These are phyloP conservation scores for Aphanomyces euteiches DNA, from an alignment of 352 stramenopile genomes.

Conservation along the genomic window DNA sequence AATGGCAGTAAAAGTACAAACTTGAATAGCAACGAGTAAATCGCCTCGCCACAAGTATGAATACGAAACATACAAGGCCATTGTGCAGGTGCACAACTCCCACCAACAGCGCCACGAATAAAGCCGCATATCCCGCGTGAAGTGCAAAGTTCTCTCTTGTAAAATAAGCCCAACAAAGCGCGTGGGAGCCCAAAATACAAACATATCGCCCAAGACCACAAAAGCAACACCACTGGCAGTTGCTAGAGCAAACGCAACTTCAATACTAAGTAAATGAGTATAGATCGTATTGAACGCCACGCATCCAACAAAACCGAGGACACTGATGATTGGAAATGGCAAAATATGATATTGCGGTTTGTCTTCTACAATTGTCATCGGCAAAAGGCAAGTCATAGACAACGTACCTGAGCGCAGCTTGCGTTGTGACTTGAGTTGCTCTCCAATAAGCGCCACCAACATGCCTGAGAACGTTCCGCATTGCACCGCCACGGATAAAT, in stretches of 20 bases:
- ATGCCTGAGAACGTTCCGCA: slow-evolving; percentile 77
- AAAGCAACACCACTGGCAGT: slow-evolving; percentile 76
- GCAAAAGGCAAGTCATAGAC: slow-evolving; percentile 25
- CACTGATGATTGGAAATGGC: slow-evolving; percentile 72
- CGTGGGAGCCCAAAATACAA: slow-evolving; percentile 81
- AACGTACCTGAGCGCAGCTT: not conserved
- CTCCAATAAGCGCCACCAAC: slow-evolving; percentile 70
- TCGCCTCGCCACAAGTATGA: slow-evolving; percentile 62
- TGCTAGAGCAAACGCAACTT: slow-evolving; percentile 74
- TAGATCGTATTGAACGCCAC: slow-evolving; percentile 88
- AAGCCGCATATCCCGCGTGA: slow-evolving; percentile 52
- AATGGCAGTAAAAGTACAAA: slow-evolving; percentile 70
- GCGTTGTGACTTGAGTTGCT: slow-evolving; percentile 51
- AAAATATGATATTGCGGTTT: slow-evolving; percentile 44
- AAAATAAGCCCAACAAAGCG: slow-evolving; percentile 72
- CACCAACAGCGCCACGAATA: slow-evolving; percentile 53
- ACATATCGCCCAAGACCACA: slow-evolving; percentile 72
- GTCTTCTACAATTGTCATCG: not conserved
- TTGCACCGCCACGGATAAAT: slow-evolving; percentile 77
- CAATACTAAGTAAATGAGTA: slow-evolving; percentile 72
- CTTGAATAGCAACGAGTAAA: slow-evolving; percentile 67
- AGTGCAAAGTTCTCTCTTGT: slow-evolving; percentile 70
- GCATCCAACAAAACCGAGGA: slow-evolving; percentile 67
- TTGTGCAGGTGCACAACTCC: slow-evolving; percentile 51
- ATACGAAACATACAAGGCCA: slow-evolving; percentile 65